These are phyloP conservation scores for Ilex aquifolium DNA, from an alignment of 257 asterid species.

Conservation along the genomic window DNA sequence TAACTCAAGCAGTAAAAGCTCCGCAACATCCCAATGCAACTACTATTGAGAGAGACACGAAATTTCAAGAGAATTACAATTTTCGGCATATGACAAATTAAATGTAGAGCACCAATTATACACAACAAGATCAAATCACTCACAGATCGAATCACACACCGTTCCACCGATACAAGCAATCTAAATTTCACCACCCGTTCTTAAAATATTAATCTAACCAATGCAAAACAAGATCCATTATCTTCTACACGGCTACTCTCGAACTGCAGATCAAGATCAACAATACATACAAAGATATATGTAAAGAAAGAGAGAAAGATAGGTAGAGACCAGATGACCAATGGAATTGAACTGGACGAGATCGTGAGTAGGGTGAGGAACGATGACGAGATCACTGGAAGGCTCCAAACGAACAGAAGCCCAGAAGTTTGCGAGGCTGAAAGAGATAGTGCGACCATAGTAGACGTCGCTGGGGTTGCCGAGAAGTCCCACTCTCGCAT, in stretches of 20 bases:
- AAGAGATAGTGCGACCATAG: conserved; percentile 62
- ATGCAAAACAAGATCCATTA: background rate
- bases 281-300: background rate
- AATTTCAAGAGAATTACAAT: no score
- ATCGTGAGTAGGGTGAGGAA: conserved; percentile 73
- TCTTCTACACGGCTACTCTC: background rate
- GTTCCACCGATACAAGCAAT: background rate
- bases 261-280: conserved; percentile 6
- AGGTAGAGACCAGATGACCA: conserved; percentile 47
- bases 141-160: background rate
- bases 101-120: background rate
- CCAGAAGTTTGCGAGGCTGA: conserved; percentile 74
- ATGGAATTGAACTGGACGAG: conserved; percentile 66
- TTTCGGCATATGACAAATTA: no score
- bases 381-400: conserved; percentile 45
- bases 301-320: background rate
- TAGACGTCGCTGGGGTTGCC: conserved; percentile 94
- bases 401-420: conserved; percentile 70
- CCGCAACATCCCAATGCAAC: no score
- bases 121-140: background rate
- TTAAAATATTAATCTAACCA: background rate
- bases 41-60: no score
- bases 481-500: conserved; percentile 65
- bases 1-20: no score
- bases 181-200: background rate